Percentiles rank a stretch among this genome's conserved stretches.
These are phyloP conservation scores for Alternaria sp. DNA, from an alignment of 2,329 filamentous ascomycete genomes.

Conservation along the genomic window DNA sequence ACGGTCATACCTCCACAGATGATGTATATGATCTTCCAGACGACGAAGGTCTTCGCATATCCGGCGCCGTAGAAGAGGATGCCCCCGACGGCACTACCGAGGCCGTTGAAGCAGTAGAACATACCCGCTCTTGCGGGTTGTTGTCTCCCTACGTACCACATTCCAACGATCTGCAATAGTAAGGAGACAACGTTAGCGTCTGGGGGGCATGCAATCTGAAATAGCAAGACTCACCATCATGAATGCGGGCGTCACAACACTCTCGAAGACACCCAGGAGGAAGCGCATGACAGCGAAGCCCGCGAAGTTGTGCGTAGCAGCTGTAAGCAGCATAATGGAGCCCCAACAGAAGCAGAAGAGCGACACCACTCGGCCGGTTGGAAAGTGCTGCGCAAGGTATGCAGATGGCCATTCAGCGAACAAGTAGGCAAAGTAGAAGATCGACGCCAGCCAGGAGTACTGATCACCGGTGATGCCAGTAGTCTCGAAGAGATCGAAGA, in stretches of 20 bases:
- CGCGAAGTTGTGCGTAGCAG: slow-evolving; percentile 27
- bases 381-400: slow-evolving; percentile 40
- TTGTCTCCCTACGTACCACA: slow-evolving; percentile 15
- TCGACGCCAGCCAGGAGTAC: slow-evolving; percentile 62
- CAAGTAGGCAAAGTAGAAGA: slow-evolving; percentile 60
- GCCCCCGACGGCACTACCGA: slow-evolving; percentile 33
- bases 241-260: slow-evolving; percentile 25
- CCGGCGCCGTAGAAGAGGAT: slow-evolving; percentile 50
- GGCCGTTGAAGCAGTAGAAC: slow-evolving; percentile 32
- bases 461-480: slow-evolving; percentile 56
- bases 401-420: slow-evolving; percentile 27
- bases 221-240: slow-evolving; percentile 21
- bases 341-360: slow-evolving; percentile 26
- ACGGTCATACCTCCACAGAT: slow-evolving; percentile 55
- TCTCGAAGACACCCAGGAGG: slow-evolving; percentile 31
- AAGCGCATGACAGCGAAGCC: slow-evolving; percentile 26
- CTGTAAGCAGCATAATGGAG: slow-evolving; percentile 23
- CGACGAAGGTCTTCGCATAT: slow-evolving; percentile 50
- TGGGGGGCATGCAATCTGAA: not conserved
- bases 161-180: slow-evolving; percentile 1
- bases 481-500: slow-evolving; percentile 61
- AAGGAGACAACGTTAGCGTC: not conserved
- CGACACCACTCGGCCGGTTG: slow-evolving; percentile 42
- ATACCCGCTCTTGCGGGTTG: slow-evolving; percentile 31
- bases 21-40: slow-evolving; percentile 55